A percentile compares a stretch with the other conserved stretches of the same genome.
These are phyloP conservation scores for Trichaptum fuscoviolaceum DNA, from an alignment of 768 basidiomycete genomes.

Conservation along the genomic window DNA sequence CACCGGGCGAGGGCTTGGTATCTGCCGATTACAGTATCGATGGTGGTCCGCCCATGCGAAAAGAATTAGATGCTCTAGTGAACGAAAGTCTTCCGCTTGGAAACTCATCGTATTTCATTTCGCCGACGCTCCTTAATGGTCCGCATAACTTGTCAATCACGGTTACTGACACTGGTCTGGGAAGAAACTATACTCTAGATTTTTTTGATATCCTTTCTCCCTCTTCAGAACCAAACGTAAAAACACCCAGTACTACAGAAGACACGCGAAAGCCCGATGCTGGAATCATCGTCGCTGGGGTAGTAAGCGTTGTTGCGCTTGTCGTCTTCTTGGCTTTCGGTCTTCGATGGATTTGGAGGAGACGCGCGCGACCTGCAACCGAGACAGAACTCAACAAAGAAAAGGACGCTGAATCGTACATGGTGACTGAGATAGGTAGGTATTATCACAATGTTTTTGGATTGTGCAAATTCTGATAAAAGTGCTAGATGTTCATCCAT, in stretches of 20 bases:
- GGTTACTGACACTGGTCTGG: not conserved
- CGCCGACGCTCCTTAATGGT: not conserved
- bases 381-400: not conserved
- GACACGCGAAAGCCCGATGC: not conserved
- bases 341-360: not conserved
- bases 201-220: not conserved
- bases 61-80: not conserved
- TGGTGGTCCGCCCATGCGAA: not conserved
- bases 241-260: too few species aligned
- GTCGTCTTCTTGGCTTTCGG: not conserved
- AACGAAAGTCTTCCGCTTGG: not conserved
- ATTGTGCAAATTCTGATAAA: not conserved
- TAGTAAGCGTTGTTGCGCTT: not conserved
- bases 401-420: not conserved
- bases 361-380: too few species aligned
- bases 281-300: not conserved
- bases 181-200: not conserved
- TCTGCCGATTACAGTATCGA: not conserved
- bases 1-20: not conserved
- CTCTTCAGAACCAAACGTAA: not conserved
- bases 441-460: too few species aligned
- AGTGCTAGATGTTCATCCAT: not conserved
- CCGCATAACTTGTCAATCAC: not conserved
- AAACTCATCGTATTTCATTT: not conserved
- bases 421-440: not conserved